Evolutionary conservation across 2,329 filamentous ascomycete species (phyloP).

Genomic region (Fusarium palustre): DNA sequence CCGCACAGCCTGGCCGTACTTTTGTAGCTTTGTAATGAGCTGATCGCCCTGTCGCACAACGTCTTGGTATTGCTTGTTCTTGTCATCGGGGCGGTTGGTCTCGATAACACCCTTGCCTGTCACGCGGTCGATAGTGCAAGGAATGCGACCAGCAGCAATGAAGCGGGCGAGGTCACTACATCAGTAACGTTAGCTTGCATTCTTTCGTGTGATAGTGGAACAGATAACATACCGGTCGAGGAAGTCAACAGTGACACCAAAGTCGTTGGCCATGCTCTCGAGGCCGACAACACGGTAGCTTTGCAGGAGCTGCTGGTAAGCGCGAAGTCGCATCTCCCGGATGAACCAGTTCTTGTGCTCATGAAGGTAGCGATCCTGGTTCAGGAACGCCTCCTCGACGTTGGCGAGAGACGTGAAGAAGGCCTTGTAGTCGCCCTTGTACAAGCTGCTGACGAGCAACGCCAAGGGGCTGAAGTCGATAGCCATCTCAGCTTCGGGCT

Average conservation of each 20-base stretch:
- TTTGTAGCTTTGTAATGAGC: conserved; percentile 98
- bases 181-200: conserved; percentile 17
- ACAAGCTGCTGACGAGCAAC: conserved; percentile 89
- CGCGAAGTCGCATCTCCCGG: conserved; percentile 95
- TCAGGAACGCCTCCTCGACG: conserved; percentile 94
- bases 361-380: conserved; percentile 91
- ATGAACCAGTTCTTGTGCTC: conserved; percentile 99
- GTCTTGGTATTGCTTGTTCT: conserved; percentile 99
- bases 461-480: conserved; percentile 92
- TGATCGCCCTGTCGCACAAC: conserved; percentile 98
- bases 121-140: conserved; percentile 97
- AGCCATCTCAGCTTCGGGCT: conserved; percentile 81
- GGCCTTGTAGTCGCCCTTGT: conserved; percentile 91
- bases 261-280: conserved; percentile 96
- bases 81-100: conserved; percentile 97
- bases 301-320: conserved; percentile 96
- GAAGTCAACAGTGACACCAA: conserved; percentile 96
- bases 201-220: background rate
- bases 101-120: conserved; percentile 97
- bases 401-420: conserved; percentile 92
- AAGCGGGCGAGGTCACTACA: conserved; percentile 92
- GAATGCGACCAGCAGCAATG: conserved; percentile 92
- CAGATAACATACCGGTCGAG: conserved; percentile 79
- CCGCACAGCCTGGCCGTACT: conserved; percentile 96
- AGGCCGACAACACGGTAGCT: conserved; percentile 98